A percentile compares a stretch with the other conserved stretches of the same genome.
phyloP scores from a whole-genome alignment of 768 basidiomycete genomes.

The Leccinum disarticulatum region DNA sequence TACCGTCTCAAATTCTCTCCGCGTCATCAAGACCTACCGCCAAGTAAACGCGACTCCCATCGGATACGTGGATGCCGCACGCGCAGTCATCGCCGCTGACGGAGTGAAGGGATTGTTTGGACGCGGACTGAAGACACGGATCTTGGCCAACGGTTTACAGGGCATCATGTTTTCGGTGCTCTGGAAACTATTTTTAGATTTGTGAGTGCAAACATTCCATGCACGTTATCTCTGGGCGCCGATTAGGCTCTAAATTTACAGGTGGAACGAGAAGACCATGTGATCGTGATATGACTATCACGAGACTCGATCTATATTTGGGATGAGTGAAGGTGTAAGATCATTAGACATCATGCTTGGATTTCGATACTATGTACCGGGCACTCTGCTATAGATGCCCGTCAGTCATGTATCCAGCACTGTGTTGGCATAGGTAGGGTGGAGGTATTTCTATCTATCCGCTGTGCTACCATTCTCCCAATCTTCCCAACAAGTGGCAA shows the following conservation, averaged over 20 bases:
- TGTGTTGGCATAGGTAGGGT: no score
- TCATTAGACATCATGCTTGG: conserved; percentile 1
- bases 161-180: conserved; percentile 88
- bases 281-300: neutral
- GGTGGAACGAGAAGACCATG: conserved; percentile 37
- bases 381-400: neutral
- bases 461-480: conserved; percentile 19
- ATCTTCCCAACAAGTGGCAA: conserved; percentile 45
- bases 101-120: conserved; percentile 83
- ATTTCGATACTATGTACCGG: neutral
- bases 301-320: neutral
- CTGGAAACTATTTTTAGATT: conserved; percentile 88
- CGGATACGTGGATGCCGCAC: conserved; percentile 75
- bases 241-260: conserved; percentile 6
- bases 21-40: conserved; percentile 94
- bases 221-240: neutral
- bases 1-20: conserved; percentile 81
- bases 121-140: conserved; percentile 85
- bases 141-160: conserved; percentile 88
- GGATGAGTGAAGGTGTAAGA: neutral
- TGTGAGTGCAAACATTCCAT: conserved; percentile 51
- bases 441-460: conserved; percentile 2
- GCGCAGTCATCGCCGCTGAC: conserved; percentile 70
- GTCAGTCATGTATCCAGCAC: neutral
- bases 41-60: conserved; percentile 86